Percentiles rank a stretch among this genome's conserved stretches.
These are phyloP conservation scores for Suillus brevipes DNA, from an alignment of 768 basidiomycete genomes.

Conservation along the genomic window DNA sequence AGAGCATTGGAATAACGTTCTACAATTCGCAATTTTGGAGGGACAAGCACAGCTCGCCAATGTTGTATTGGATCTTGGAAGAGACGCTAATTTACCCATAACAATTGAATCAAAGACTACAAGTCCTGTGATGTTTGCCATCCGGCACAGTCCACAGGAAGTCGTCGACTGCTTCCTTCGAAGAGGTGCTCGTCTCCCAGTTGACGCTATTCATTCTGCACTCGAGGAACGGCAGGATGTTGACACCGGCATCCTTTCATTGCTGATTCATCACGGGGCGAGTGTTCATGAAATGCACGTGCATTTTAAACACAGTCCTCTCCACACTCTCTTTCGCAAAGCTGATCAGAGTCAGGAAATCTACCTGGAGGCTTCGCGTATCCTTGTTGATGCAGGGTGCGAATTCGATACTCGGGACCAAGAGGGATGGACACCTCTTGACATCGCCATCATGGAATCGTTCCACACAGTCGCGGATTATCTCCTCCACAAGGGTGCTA, in stretches of 20 bases:
- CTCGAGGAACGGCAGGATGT: not conserved
- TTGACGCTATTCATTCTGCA: not conserved
- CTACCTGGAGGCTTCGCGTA: constrained; percentile 6
- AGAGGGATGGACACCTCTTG: not conserved
- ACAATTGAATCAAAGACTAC: not conserved
- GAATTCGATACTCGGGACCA: not conserved
- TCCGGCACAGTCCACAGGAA: not conserved
- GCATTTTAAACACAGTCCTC: not conserved
- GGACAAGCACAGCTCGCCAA: not conserved
- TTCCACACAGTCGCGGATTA: not conserved
- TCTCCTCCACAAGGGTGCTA: not conserved
- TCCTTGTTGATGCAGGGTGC: constrained; percentile 13
- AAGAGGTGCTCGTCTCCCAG: not conserved
- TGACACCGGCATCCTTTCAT: not conserved
- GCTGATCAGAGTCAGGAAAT: not conserved
- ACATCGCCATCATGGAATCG: not conserved
- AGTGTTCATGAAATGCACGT: not conserved
- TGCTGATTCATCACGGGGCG: not conserved
- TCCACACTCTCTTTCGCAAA: not conserved
- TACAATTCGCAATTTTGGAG: not conserved
- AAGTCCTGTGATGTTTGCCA: not conserved
- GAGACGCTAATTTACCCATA: not conserved
- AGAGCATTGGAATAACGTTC: not conserved
- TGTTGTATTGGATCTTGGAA: not conserved
- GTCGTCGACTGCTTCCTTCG: not conserved